A percentile compares a stretch with the other conserved stretches of the same genome.
Evolutionary conservation across 164 flowering plant species (phyloP).

Genomic region (Chloranthus sessilifolius): DNA sequence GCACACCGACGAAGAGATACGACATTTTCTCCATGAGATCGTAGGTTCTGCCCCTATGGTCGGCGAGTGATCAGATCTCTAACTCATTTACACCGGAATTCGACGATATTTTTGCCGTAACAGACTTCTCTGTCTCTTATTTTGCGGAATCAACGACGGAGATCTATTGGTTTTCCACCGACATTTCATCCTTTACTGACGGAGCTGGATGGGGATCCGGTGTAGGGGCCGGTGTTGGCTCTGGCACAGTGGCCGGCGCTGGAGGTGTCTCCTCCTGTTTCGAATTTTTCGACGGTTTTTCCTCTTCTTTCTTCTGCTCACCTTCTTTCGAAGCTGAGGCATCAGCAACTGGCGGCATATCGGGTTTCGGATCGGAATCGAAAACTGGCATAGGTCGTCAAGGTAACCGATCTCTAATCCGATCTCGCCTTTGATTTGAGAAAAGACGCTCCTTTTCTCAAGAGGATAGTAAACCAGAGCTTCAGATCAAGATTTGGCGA

Average conservation of each 20-base stretch:
- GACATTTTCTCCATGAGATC: conserved; percentile 86
- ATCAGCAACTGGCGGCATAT: conserved; percentile 7
- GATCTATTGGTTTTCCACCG: conserved; percentile 29
- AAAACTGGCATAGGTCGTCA: conserved; percentile 42
- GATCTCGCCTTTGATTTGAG: conserved; percentile 88
- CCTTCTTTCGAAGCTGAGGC: conserved; percentile 13
- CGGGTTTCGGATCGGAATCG: conserved; percentile 22
- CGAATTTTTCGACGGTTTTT: conserved; percentile 19
- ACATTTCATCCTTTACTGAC: conserved; percentile 10
- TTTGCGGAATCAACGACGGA: conserved; percentile 10
- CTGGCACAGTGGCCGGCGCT: not conserved
- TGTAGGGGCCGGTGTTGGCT: not conserved
- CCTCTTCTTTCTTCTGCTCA: conserved; percentile 14
- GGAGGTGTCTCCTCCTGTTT: conserved; percentile 14
- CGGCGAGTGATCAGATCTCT: conserved; percentile 38
- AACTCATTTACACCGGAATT: conserved; percentile 29
- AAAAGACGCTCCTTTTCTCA: conserved; percentile 91
- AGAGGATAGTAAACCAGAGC: conserved; percentile 72
- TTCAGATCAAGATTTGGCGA: conserved; percentile 45
- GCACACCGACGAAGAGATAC: conserved; percentile 68
- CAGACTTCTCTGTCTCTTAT: conserved; percentile 14
- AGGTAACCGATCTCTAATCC: conserved; percentile 61
- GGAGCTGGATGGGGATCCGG: conserved; percentile 6
- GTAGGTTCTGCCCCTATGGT: conserved; percentile 35
- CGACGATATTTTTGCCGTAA: conserved; percentile 1